Percentiles rank a stretch among this genome's conserved stretches.
Conservation (phyloP, 1,284 basidiomycete species). For the Vanrija pseudolonga region DNA sequence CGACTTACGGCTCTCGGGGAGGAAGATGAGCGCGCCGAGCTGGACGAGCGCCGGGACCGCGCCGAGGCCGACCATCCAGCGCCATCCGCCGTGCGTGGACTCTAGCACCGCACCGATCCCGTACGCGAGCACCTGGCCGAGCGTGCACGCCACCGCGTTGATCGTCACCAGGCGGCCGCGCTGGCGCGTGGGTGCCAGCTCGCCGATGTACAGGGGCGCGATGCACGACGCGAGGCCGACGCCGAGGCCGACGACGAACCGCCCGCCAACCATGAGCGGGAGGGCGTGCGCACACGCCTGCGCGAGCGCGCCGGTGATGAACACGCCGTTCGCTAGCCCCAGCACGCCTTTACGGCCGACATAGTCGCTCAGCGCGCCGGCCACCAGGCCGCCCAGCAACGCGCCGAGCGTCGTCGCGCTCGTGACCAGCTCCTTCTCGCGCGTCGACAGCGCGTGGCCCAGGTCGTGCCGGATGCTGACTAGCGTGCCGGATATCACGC, state of each 20-base stretch:
- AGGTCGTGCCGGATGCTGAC: slow-evolving; percentile 69
- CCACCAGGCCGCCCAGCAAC: slow-evolving; percentile 65
- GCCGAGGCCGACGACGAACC: slow-evolving; percentile 61
- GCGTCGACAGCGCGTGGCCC: slow-evolving; percentile 58
- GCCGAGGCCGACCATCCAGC: slow-evolving; percentile 78
- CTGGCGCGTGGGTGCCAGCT: slow-evolving; percentile 69
- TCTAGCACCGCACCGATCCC: slow-evolving; percentile 71
- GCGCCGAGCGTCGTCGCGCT: slow-evolving; percentile 76
- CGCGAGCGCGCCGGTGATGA: slow-evolving; percentile 67
- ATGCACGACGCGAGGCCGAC: slow-evolving; percentile 67
- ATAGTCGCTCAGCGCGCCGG: slow-evolving; percentile 68
- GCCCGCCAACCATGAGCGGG: slow-evolving; percentile 68
- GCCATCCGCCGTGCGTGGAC: slow-evolving; percentile 63
- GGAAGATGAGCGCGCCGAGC: slow-evolving; percentile 59
- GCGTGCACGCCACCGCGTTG: slow-evolving; percentile 50
- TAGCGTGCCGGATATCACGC: slow-evolving; percentile 61
- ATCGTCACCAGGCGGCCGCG: slow-evolving; percentile 68
- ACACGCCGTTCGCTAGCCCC: slow-evolving; percentile 67
- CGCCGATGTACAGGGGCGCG: slow-evolving; percentile 77
- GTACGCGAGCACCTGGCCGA: slow-evolving; percentile 72
- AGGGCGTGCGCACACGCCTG: slow-evolving; percentile 61
- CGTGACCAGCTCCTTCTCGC: slow-evolving; percentile 75
- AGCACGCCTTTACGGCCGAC: slow-evolving; percentile 67
- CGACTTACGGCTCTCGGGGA: slow-evolving; percentile 67
- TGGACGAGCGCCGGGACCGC: slow-evolving; percentile 66